A percentile compares a stretch with the other conserved stretches of the same genome.
phyloP scores from a whole-genome alignment of 1,284 basidiomycete genomes.

The Grifola frondosa region DNA sequence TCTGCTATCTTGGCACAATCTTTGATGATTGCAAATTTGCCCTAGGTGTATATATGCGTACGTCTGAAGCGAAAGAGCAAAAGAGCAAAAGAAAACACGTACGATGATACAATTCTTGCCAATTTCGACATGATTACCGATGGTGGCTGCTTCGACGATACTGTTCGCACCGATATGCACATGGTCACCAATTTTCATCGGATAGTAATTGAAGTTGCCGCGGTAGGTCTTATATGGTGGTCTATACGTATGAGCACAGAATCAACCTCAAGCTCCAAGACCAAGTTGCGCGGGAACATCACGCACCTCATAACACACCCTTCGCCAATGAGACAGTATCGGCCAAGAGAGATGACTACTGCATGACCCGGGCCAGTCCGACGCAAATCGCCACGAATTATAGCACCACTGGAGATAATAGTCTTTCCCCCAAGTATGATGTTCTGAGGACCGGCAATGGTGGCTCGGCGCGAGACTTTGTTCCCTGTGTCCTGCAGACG shows the following conservation, averaged over 20 bases:
- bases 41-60: slow-evolving; percentile 46
- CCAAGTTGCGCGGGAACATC: slow-evolving; percentile 19
- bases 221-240: slow-evolving; percentile 89
- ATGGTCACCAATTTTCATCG: slow-evolving; percentile 94
- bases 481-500: slow-evolving; percentile 37
- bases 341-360: slow-evolving; percentile 89
- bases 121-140: slow-evolving; percentile 93
- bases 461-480: slow-evolving; percentile 90
- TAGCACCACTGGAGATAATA: slow-evolving; percentile 86
- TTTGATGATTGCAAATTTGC: slow-evolving; percentile 96
- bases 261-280: background rate
- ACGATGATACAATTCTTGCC: slow-evolving; percentile 95
- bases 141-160: slow-evolving; percentile 91
- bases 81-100: slow-evolving; percentile 29
- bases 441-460: slow-evolving; percentile 94
- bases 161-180: slow-evolving; percentile 88
- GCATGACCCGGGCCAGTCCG: slow-evolving; percentile 85
- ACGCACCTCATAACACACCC: slow-evolving; percentile 86
- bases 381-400: slow-evolving; percentile 87
- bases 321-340: slow-evolving; percentile 92
- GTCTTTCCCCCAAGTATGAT: slow-evolving; percentile 98
- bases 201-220: slow-evolving; percentile 95
- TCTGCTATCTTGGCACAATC: slow-evolving; percentile 90
- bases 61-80: background rate
- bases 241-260: slow-evolving; percentile 35